Conservation (phyloP, 805 yeast genomes). For the Hanseniaspora osmophila region DNA sequence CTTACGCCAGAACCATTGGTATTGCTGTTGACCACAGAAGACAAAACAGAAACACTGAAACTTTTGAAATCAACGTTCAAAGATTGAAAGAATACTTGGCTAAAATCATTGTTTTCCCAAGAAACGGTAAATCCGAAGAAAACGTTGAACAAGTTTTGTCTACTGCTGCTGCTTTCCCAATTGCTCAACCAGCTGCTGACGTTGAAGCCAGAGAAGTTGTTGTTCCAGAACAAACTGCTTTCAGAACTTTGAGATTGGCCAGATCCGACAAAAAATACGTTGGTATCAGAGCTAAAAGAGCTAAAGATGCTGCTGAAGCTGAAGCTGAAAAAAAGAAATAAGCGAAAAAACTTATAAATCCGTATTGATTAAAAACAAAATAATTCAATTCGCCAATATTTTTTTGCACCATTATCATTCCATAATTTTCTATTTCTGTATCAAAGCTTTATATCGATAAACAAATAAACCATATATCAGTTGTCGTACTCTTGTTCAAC, state of each 20-base stretch:
- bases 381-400: too few relatives aligned
- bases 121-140: slow-evolving; percentile 73
- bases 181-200: slow-evolving; percentile 63
- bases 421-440: too few relatives aligned
- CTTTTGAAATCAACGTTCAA: slow-evolving; percentile 84
- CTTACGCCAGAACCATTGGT: slow-evolving; percentile 97
- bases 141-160: slow-evolving; percentile 55
- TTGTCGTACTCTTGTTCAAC: too few relatives aligned
- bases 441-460: neutral
- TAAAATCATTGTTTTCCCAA: slow-evolving; percentile 91
- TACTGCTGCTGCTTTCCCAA: slow-evolving; percentile 77
- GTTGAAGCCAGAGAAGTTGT: slow-evolving; percentile 80
- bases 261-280: slow-evolving; percentile 85
- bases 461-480: neutral
- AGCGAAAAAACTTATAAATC: slow-evolving; percentile 10
- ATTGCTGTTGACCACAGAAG: slow-evolving; percentile 99
- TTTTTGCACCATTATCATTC: too few relatives aligned
- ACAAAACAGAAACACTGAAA: slow-evolving; percentile 94
- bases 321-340: slow-evolving; percentile 99
- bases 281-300: slow-evolving; percentile 97
- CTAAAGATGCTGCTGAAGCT: slow-evolving; percentile 93
- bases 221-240: slow-evolving; percentile 65
- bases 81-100: slow-evolving; percentile 94
- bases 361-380: too few relatives aligned
- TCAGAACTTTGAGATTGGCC: slow-evolving; percentile 88